Evolutionary conservation across 1,284 basidiomycete genomes (phyloP).

Genomic region (Cystobasidium pallidum): DNA sequence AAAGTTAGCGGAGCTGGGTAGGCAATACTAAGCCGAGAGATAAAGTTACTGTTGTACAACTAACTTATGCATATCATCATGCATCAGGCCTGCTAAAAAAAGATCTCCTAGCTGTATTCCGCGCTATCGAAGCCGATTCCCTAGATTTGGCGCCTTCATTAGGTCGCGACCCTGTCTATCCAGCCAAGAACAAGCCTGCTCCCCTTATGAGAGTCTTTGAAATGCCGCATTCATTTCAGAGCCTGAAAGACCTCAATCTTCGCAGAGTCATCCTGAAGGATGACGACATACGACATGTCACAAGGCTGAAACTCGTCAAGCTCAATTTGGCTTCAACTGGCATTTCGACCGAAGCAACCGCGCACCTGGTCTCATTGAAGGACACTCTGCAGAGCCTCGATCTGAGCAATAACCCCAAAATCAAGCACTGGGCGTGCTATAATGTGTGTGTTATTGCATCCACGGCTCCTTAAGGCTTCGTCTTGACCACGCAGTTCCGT

Average conservation of each 20-base stretch:
- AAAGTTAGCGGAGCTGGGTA: constrained; percentile 33
- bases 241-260: constrained; percentile 5
- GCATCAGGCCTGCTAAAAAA: constrained; percentile 34
- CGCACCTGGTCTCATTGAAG: constrained; percentile 34
- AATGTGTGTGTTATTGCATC: constrained; percentile 19
- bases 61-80: neutral
- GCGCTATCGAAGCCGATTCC: constrained; percentile 13
- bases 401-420: constrained; percentile 36
- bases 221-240: constrained; percentile 32
- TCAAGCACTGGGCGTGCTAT: constrained; percentile 40
- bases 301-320: constrained; percentile 10
- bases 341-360: constrained; percentile 32
- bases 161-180: constrained; percentile 25
- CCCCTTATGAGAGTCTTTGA: constrained; percentile 20
- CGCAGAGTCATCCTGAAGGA: constrained; percentile 2
- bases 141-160: constrained; percentile 27
- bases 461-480: neutral
- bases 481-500: neutral
- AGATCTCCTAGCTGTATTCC: constrained; percentile 33
- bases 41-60: neutral
- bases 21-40: neutral
- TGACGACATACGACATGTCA: constrained; percentile 18
- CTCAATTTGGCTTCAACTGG: constrained; percentile 32
- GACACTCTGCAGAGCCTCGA: constrained; percentile 7
- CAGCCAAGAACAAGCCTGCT: neutral